These are phyloP conservation scores for Chaetomium fimeti DNA, from an alignment of 495 filamentous ascomycete genomes.

Conservation along the genomic window DNA sequence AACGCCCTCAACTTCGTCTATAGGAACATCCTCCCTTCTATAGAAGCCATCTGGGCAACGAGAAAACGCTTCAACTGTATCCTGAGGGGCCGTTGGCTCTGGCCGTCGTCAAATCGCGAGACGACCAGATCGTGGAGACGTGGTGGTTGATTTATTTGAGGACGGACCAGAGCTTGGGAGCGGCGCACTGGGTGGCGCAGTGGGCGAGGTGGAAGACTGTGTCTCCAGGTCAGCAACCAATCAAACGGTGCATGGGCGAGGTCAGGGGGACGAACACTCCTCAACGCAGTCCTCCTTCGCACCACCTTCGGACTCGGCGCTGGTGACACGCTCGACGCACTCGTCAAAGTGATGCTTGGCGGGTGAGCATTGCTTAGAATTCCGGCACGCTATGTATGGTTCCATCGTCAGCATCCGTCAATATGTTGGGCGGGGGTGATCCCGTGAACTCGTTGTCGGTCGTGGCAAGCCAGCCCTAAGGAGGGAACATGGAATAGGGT, in stretches of 20 bases:
- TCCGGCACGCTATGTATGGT: constrained; percentile 69
- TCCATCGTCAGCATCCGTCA: constrained; percentile 30
- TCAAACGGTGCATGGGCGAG: not conserved
- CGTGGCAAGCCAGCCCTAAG: not conserved
- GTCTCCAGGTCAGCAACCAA: constrained; percentile 5
- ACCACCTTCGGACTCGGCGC: constrained; percentile 59
- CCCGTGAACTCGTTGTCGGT: constrained; percentile 7
- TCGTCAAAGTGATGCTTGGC: constrained; percentile 97
- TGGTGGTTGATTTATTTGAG: constrained; percentile 67
- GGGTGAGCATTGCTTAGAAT: constrained; percentile 77
- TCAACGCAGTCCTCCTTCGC: constrained; percentile 93
- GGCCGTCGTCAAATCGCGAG: constrained; percentile 6
- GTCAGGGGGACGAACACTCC: constrained; percentile 74
- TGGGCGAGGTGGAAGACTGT: constrained; percentile 97
- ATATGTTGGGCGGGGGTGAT: not conserved
- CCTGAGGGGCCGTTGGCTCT: constrained; percentile 14
- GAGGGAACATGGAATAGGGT: not conserved
- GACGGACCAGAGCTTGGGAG: constrained; percentile 86
- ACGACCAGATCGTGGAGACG: constrained; percentile 5
- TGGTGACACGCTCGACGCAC: constrained; percentile 89
- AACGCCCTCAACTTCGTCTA: constrained; percentile 9
- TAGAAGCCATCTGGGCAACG: constrained; percentile 16
- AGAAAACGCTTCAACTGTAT: constrained; percentile 21
- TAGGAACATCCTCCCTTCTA: constrained; percentile 17
- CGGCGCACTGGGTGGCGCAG: constrained; percentile 87